Conservation (phyloP, 1,284 basidiomycete species). For the Gomphus sp. region DNA sequence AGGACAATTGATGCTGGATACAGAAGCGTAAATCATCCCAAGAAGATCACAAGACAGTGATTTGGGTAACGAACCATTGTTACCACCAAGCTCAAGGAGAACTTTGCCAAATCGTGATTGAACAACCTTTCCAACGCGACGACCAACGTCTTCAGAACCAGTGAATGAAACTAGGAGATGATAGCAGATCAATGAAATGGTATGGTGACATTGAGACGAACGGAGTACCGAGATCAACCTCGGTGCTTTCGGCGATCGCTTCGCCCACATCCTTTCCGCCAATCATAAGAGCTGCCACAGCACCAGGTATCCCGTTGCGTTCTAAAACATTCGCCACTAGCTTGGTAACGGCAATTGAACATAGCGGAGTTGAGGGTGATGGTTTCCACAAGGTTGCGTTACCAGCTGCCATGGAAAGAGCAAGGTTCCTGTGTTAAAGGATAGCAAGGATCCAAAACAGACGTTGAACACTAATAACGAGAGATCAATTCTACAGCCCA, state of each 20-base stretch:
- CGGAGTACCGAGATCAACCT: conserved; percentile 63
- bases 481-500: conserved; percentile 11
- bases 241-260: conserved; percentile 61
- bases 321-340: conserved; percentile 79
- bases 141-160: conserved; percentile 83
- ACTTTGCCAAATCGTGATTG: conserved; percentile 77
- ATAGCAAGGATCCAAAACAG: conserved; percentile 10
- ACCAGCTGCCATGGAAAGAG: conserved; percentile 82
- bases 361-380: conserved; percentile 81
- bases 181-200: background rate
- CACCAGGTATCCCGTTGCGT: conserved; percentile 73
- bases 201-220: background rate
- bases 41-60: background rate
- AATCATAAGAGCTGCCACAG: conserved; percentile 74
- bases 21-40: background rate
- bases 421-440: conserved; percentile 64
- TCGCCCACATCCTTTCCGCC: conserved; percentile 80
- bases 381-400: conserved; percentile 97
- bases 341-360: conserved; percentile 80
- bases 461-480: conserved; percentile 5
- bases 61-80: conserved; percentile 56
- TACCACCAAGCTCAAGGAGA: conserved; percentile 90
- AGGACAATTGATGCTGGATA: conserved; percentile 76
- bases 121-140: conserved; percentile 74
- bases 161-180: conserved; percentile 73